phyloP scores from a whole-genome alignment of 1,139 yeast species.

The Candida gigantensis region DNA sequence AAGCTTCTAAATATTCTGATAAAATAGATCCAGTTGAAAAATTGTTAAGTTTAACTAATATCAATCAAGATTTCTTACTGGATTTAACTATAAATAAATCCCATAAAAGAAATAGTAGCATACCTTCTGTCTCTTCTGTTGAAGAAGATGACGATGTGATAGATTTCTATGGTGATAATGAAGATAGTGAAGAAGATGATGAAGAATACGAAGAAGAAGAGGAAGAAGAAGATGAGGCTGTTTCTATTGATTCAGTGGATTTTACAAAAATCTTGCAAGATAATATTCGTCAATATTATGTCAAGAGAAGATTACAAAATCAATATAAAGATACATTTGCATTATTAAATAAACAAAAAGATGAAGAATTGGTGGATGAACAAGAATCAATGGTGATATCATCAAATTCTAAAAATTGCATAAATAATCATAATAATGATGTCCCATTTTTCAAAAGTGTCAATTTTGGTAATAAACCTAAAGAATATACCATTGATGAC shows the following conservation, averaged over 20 bases:
- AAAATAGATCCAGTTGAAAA: slow-evolving; percentile 49
- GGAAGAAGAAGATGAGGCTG: slow-evolving; percentile 13
- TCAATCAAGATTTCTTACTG: slow-evolving; percentile 20
- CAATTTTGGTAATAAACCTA: slow-evolving; percentile 32
- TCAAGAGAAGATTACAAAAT: slow-evolving; percentile 17
- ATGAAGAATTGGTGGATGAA: too few relatives aligned
- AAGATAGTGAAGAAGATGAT: slow-evolving; percentile 8
- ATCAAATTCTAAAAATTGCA: too few relatives aligned
- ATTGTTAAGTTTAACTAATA: slow-evolving; percentile 38
- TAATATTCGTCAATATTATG: slow-evolving; percentile 37
- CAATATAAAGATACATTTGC: slow-evolving; percentile 31
- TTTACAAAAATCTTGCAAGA: slow-evolving; percentile 45
- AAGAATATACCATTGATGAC: slow-evolving; percentile 40
- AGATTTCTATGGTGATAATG: slow-evolving; percentile 12
- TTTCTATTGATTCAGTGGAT: slow-evolving; percentile 28
- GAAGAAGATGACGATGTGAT: too few relatives aligned
- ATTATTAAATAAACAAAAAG: slow-evolving; percentile 26
- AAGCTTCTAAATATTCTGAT: slow-evolving; percentile 23
- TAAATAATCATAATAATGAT: too few relatives aligned
- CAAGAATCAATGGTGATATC: too few relatives aligned
- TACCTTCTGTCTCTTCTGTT: too few relatives aligned
- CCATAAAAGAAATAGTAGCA: too few relatives aligned
- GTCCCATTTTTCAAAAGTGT: slow-evolving; percentile 45
- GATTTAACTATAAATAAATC: slow-evolving; percentile 12
- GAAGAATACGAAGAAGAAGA: slow-evolving; percentile 15